phyloP scores from a whole-genome alignment of 805 yeast genomes.

The Ogataea philodendri region DNA sequence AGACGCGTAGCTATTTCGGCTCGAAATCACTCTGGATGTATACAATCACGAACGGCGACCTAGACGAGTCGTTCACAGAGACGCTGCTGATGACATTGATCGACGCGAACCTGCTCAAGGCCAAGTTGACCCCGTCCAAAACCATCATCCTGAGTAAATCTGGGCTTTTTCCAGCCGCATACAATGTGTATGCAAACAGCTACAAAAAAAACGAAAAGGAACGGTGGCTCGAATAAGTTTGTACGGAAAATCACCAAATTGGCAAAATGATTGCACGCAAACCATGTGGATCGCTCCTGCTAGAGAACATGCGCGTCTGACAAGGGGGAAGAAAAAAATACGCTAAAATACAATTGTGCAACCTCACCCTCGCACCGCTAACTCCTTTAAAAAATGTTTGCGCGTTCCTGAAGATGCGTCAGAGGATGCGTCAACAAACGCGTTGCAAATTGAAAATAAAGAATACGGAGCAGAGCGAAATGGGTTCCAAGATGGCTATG shows the following conservation, averaged over 20 bases:
- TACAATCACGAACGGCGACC: constrained; percentile 10
- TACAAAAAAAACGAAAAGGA: constrained; percentile 26
- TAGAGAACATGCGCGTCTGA: constrained; percentile 4
- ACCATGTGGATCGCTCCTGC: background rate
- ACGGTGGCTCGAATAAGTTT: constrained; percentile 29
- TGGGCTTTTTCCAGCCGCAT: constrained; percentile 30
- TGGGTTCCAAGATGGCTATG: background rate
- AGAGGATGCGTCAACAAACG: constrained; percentile 6
- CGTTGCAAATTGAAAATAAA: constrained; percentile 1
- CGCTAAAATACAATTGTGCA: background rate
- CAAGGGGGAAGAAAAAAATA: constrained; percentile 1
- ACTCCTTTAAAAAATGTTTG: constrained; percentile 3
- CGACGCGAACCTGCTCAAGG: constrained; percentile 53
- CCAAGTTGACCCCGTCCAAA: constrained; percentile 40
- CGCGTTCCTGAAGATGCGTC: constrained; percentile 9
- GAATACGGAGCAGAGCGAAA: background rate
- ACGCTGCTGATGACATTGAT: constrained; percentile 50
- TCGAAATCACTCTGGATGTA: constrained; percentile 23
- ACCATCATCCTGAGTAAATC: constrained; percentile 31
- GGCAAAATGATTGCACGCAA: background rate
- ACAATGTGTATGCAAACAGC: constrained; percentile 21
- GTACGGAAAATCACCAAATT: background rate
- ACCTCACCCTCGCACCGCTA: constrained; percentile 2
- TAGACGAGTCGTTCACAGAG: constrained; percentile 44
- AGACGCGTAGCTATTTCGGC: constrained; percentile 10